These are phyloP conservation scores for Beauveria asiatica DNA, from an alignment of 2,329 filamentous ascomycete species.

Conservation along the genomic window DNA sequence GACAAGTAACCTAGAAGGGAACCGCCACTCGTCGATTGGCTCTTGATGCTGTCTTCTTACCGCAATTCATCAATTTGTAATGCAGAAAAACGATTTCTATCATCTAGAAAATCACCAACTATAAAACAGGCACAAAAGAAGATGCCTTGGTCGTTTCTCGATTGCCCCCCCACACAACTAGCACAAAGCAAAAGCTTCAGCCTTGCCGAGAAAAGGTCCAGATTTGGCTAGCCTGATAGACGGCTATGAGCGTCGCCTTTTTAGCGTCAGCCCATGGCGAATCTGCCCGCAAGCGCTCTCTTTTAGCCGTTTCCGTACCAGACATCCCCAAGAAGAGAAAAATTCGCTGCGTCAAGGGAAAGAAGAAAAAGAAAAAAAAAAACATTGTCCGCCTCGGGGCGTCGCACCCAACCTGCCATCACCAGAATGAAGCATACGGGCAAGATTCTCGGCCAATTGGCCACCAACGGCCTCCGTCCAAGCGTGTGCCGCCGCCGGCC, in stretches of 20 bases:
- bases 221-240: neutral
- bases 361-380: neutral
- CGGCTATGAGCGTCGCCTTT: neutral
- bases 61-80: too few relatives aligned
- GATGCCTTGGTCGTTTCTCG: too few relatives aligned
- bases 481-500: neutral
- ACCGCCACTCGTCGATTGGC: too few relatives aligned
- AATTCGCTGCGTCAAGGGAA: neutral
- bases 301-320: neutral
- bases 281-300: neutral
- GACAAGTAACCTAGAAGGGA: too few relatives aligned
- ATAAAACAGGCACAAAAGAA: too few relatives aligned
- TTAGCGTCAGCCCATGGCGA: neutral
- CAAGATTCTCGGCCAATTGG: slow-evolving; percentile 6
- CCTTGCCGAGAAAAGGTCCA: neutral
- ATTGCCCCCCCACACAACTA: too few relatives aligned
- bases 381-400: neutral
- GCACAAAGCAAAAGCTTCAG: neutral
- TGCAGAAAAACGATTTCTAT: too few relatives aligned
- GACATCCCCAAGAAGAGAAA: neutral
- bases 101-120: too few relatives aligned
- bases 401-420: neutral
- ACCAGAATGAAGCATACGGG: slow-evolving; percentile 4
- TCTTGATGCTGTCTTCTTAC: too few relatives aligned
- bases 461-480: slow-evolving; percentile 5